Evolutionary conservation across 345 rosid species (phyloP).

Genomic region (Excoecaria agallocha): DNA sequence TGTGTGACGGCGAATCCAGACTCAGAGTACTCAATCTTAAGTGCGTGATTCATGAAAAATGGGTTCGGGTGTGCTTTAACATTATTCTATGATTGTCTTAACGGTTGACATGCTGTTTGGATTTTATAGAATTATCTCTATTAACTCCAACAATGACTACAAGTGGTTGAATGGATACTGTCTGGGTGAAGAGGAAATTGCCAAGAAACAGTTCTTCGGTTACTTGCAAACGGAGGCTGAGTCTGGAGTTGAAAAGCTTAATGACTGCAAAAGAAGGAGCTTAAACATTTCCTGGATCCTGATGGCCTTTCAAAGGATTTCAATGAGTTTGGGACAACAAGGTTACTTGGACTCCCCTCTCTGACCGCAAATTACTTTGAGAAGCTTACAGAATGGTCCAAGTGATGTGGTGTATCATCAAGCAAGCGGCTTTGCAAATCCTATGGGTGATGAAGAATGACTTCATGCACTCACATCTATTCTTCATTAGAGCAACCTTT

Average conservation of each 20-base stretch:
- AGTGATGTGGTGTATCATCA: too few relatives aligned
- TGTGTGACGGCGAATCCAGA: constrained; percentile 16
- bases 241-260: constrained; percentile 33
- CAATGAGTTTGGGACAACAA: constrained; percentile 10
- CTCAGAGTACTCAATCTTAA: too few relatives aligned
- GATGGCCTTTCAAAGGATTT: constrained; percentile 4
- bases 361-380: constrained; percentile 26
- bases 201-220: constrained; percentile 34
- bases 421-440: too few relatives aligned
- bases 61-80: too few relatives aligned
- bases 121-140: too few relatives aligned
- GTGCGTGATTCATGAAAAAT: too few relatives aligned
- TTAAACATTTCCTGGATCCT: constrained; percentile 12
- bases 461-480: too few relatives aligned
- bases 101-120: too few relatives aligned
- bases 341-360: constrained; percentile 17
- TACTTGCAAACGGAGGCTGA: constrained; percentile 44
- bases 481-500: too few relatives aligned
- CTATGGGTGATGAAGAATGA: too few relatives aligned
- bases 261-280: constrained; percentile 27
- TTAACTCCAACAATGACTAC: constrained; percentile 15
- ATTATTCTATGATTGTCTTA: too few relatives aligned
- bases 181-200: constrained; percentile 11
- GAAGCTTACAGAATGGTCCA: too few relatives aligned
- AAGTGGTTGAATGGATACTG: constrained; percentile 38